Base-by-base conservation (phyloP, 495 filamentous ascomycete species). In the Penicillium lagena region DNA sequence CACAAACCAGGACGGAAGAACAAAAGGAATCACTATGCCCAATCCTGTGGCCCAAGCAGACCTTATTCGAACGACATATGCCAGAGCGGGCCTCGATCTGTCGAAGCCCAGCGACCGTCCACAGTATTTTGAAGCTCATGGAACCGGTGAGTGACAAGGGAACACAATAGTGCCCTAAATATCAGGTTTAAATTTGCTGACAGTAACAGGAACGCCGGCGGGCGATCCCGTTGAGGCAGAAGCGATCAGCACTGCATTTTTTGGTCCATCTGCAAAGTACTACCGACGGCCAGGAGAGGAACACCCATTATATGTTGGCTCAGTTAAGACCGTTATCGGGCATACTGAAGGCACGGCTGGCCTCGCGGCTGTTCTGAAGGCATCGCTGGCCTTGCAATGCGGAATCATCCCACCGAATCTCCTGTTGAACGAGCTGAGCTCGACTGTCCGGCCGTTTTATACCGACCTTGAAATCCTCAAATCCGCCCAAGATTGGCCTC, bases 301-400 rank as follows among this genome's bases (percentile, higher is more conserved):
- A 2, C 53, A 63, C 0, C 74, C 63, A 2, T 37, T 77, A 22
- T 63, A 65, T 32, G 66, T 79, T 10, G 75, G 78, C 0, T 73
- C 70, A 0, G 62, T 78, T 22, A 80, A 79, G 43, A 72, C 75
- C 5, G 54, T 68, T 6, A 63, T 78, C 35, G 77, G 79, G 0
- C 81, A 82, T 42, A 59, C 56, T 5, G 79, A 80, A 45, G 80
- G 73, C 1, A 66, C 74, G 2, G 80, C 80, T 9, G 82, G 82
- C 4, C 37, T 85, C 29, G 83, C 84, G 0, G 60, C 54, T 0
- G 39, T 68, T 1, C 22, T 71, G 7, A 66, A 68, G 40, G 56
- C 63, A 9, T 49, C 49, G 1, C 34, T 64, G 8, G 57, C 76
- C 6, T 57, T 88, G 32, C 66, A 77, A 45, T 55, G 82, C 42